These are phyloP conservation scores for Sporothrix sp. DNA, from an alignment of 2,329 filamentous ascomycete genomes.

Conservation along the genomic window DNA sequence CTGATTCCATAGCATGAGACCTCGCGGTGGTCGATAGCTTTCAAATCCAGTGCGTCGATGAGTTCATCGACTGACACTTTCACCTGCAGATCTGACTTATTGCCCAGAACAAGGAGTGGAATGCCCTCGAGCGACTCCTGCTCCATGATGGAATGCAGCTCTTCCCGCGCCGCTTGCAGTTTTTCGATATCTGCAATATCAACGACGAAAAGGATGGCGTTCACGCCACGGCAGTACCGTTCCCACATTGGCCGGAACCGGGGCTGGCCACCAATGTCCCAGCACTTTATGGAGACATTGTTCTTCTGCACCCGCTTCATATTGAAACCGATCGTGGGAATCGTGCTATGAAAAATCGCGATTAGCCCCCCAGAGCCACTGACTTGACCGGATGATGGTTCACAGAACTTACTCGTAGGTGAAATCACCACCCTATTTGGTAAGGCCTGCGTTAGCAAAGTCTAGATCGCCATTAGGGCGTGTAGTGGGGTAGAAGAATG, in stretches of 20 bases:
- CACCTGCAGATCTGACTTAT: slow-evolving; percentile 91
- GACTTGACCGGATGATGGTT: not conserved
- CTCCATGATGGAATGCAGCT: slow-evolving; percentile 79
- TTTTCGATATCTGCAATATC: slow-evolving; percentile 81
- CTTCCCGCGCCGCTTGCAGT: slow-evolving; percentile 77
- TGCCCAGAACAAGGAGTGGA: slow-evolving; percentile 85
- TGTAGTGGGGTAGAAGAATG: slow-evolving; percentile 6
- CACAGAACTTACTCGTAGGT: slow-evolving; percentile 75
- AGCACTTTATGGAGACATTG: slow-evolving; percentile 97
- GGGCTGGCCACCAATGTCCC: slow-evolving; percentile 95
- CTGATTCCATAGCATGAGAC: slow-evolving; percentile 98
- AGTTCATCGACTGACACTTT: slow-evolving; percentile 90
- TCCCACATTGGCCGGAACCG: slow-evolving; percentile 99
- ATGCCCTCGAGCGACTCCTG: slow-evolving; percentile 81
- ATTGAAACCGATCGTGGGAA: slow-evolving; percentile 97
- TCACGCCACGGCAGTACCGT: slow-evolving; percentile 92
- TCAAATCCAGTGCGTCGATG: slow-evolving; percentile 86
- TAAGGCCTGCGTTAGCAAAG: slow-evolving; percentile 7
- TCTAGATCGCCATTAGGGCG: not conserved
- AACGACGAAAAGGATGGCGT: slow-evolving; percentile 97
- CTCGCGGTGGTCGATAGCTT: slow-evolving; percentile 80
- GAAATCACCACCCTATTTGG: slow-evolving; percentile 81
- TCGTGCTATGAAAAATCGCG: too few relatives aligned
- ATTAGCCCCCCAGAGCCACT: too few relatives aligned
- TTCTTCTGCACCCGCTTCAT: slow-evolving; percentile 97